Evolutionary conservation across 257 asterid genomes (phyloP).

Genomic region (Salvia miltiorrhiza): DNA sequence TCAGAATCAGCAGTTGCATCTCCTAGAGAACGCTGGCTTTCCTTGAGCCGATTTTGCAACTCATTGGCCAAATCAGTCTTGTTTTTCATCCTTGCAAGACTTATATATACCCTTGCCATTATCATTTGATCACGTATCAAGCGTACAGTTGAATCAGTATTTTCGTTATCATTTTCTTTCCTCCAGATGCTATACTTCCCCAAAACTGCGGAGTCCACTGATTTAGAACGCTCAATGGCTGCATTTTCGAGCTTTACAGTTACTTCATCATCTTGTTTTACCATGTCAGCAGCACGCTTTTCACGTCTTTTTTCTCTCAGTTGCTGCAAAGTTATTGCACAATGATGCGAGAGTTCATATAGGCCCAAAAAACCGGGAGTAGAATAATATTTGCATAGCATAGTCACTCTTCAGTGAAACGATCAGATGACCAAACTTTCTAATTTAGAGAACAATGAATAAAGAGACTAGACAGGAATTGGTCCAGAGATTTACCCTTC

Average conservation of each 20-base stretch:
- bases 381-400: neutral
- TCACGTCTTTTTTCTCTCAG: conserved; percentile 76
- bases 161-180: conserved; percentile 88
- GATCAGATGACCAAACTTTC: neutral
- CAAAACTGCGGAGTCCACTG: conserved; percentile 92
- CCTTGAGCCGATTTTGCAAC: conserved; percentile 78
- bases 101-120: conserved; percentile 89
- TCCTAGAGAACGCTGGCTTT: conserved; percentile 92
- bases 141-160: conserved; percentile 84
- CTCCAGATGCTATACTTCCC: conserved; percentile 98
- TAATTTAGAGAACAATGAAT: neutral
- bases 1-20: conserved; percentile 84
- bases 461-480: neutral
- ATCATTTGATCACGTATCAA: conserved; percentile 96
- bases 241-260: conserved; percentile 88
- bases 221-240: conserved; percentile 88
- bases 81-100: conserved; percentile 79
- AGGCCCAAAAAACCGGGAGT: neutral
- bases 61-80: conserved; percentile 67
- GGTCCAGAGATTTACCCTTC: conserved; percentile 65
- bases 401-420: neutral
- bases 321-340: conserved; percentile 56
- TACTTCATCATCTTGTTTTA: conserved; percentile 81
- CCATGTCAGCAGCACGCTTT: conserved; percentile 78
- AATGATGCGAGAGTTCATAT: conserved; percentile 1